phyloP scores from a whole-genome alignment of 441 rosid species.

The Populus tomentosa region DNA sequence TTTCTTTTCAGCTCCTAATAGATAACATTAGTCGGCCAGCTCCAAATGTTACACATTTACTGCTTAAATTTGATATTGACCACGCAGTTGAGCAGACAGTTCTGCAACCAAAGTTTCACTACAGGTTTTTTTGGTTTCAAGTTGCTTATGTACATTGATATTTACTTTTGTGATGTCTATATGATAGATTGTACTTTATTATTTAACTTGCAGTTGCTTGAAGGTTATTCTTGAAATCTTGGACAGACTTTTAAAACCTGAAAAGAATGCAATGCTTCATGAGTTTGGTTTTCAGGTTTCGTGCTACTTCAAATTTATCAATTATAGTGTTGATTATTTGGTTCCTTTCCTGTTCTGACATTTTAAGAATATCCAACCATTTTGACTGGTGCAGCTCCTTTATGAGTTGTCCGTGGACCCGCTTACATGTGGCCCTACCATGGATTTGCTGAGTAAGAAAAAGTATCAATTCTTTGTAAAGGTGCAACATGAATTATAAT shows the following conservation, averaged over 20 bases:
- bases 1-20: slow-evolving; percentile 66
- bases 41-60: slow-evolving; percentile 89
- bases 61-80: slow-evolving; percentile 88
- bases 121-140: slow-evolving; percentile 49
- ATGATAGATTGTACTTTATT: slow-evolving; percentile 9
- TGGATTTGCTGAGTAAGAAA: slow-evolving; percentile 84
- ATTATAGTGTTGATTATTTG: neutral
- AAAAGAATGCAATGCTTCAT: slow-evolving; percentile 74
- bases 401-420: slow-evolving; percentile 88
- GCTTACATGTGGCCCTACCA: slow-evolving; percentile 70
- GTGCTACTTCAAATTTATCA: slow-evolving; percentile 11
- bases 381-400: slow-evolving; percentile 59
- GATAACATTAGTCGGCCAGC: slow-evolving; percentile 85
- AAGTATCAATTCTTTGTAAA: slow-evolving; percentile 78
- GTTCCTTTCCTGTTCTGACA: slow-evolving; percentile 5
- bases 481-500: slow-evolving; percentile 34
- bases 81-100: slow-evolving; percentile 71
- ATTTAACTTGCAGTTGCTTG: slow-evolving; percentile 65
- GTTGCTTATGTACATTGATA: neutral
- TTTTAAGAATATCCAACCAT: slow-evolving; percentile 2
- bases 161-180: neutral
- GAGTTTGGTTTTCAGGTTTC: slow-evolving; percentile 95
- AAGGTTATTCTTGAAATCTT: slow-evolving; percentile 89
- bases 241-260: slow-evolving; percentile 76
- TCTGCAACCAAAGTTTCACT: slow-evolving; percentile 93